Base-by-base conservation (phyloP, 768 basidiomycete genomes). In the Punctularia strigosozonata region DNA sequence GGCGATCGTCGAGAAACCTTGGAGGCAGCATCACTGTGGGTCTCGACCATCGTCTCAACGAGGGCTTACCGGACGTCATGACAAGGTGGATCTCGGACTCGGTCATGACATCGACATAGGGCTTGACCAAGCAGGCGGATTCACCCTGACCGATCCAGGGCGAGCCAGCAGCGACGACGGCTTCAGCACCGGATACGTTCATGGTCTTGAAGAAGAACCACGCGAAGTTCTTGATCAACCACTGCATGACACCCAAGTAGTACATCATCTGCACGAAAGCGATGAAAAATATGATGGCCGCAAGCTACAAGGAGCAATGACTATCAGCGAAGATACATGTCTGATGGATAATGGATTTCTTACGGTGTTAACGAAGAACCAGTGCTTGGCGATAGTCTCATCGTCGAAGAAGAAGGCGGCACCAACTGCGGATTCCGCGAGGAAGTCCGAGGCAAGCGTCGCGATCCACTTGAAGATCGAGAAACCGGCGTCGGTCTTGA, bases 91-190 rank as follows among this genome's bases (percentile, higher is more conserved):
- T 64, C 59, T 91, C 87, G 26, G 84, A 86, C 44, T 69, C 70
- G 25, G 88, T 89, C 82, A 89, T 88, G 39, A 75, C 54, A 51
- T 87, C 81, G 49, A 88, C 77, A 52, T 85, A 89, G 24, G 87
- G 88, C 38, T 69, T 71, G 46, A 90, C 85, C 46, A 91, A 64
- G 58, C 87, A 88, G 33, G 86, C 87, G 18, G 79, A 82, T 57
- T 91, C 89, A 53, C 84, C 89, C 60, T 86, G 83, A 17, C 90
- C 90, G 46, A 94, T 77, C 73, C 84, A 94, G n/a, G 90, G 90
- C 0, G 88, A 90, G 13, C 88, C 80, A 36, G 90, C 78, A 21
- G 90, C 89, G 31, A 94, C 87, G 41, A 94, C 82, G 25, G 90
- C 89, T 54, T 94, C 90, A 3, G 88, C 90, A 42, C 91, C 90